These are phyloP conservation scores for Teratosphaeria destructans DNA, from an alignment of 2,329 filamentous ascomycete genomes.

Conservation along the genomic window DNA sequence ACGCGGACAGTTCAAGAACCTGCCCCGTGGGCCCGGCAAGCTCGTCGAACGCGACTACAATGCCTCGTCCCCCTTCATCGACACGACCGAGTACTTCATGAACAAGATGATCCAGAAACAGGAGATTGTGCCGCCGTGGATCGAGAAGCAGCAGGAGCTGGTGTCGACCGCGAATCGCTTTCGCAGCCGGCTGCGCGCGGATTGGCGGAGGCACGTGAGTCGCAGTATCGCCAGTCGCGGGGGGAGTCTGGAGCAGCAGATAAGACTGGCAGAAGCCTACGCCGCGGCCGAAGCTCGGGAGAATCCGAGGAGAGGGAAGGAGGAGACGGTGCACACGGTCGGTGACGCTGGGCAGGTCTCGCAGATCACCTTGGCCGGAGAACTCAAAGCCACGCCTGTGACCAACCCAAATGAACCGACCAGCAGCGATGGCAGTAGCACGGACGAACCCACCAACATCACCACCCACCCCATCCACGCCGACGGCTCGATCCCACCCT, in stretches of 20 bases:
- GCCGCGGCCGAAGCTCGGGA: slow-evolving; percentile 60
- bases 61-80: slow-evolving; percentile 78
- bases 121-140: slow-evolving; percentile 93
- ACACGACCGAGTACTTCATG: slow-evolving; percentile 96
- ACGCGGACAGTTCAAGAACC: slow-evolving; percentile 76
- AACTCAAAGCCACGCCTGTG: slow-evolving; percentile 24
- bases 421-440: neutral
- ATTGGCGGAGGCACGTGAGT: slow-evolving; percentile 78
- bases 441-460: neutral
- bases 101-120: slow-evolving; percentile 98
- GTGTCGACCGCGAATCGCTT: slow-evolving; percentile 59
- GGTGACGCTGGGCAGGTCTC: slow-evolving; percentile 38
- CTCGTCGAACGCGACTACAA: slow-evolving; percentile 72
- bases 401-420: neutral
- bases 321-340: slow-evolving; percentile 36
- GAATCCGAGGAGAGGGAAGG: slow-evolving; percentile 44
- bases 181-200: slow-evolving; percentile 60
- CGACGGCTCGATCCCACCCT: slow-evolving; percentile 9
- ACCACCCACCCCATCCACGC: slow-evolving; percentile 2
- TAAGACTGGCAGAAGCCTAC: slow-evolving; percentile 59
- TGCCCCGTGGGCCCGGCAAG: slow-evolving; percentile 57
- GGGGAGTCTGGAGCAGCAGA: slow-evolving; percentile 63
- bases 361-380: slow-evolving; percentile 37
- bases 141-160: slow-evolving; percentile 94
- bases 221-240: slow-evolving; percentile 67